These are phyloP conservation scores for Beta corolliflora DNA, from an alignment of 179 eudicot species.

Conservation along the genomic window DNA sequence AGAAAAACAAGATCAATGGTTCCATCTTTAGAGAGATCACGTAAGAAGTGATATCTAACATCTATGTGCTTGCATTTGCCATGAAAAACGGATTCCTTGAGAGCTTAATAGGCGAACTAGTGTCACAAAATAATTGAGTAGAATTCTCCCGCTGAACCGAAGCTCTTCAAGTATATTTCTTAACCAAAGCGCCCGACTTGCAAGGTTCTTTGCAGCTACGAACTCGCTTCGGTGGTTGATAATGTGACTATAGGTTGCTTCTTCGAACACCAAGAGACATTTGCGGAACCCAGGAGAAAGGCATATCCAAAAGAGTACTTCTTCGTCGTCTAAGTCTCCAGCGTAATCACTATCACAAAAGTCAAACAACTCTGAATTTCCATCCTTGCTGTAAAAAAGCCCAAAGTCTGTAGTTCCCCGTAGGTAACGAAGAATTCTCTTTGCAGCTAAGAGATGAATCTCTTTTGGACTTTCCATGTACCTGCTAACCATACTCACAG, in stretches of 20 bases:
- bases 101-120: not conserved
- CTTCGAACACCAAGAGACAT: not conserved
- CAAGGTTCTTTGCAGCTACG: not conserved
- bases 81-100: not conserved
- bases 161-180: not conserved
- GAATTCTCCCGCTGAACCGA: not conserved
- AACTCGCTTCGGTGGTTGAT: not conserved
- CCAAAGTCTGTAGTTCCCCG: constrained; percentile 6
- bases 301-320: not conserved
- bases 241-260: not conserved
- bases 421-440: not conserved
- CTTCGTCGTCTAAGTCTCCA: constrained; percentile 1
- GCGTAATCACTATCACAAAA: constrained; percentile 19
- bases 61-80: not conserved
- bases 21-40: not conserved
- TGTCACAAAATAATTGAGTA: not conserved
- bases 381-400: not conserved
- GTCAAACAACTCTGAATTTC: not conserved
- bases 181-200: not conserved
- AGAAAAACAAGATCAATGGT: too few relatives aligned
- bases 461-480: constrained; percentile 9
- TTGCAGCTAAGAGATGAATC: not conserved
- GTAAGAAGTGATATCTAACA: not conserved
- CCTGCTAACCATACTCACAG: constrained; percentile 13
- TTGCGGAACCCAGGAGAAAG: not conserved